Evolutionary conservation across 164 flowering plant species (phyloP).

Genomic region (Magnolia sinica): DNA sequence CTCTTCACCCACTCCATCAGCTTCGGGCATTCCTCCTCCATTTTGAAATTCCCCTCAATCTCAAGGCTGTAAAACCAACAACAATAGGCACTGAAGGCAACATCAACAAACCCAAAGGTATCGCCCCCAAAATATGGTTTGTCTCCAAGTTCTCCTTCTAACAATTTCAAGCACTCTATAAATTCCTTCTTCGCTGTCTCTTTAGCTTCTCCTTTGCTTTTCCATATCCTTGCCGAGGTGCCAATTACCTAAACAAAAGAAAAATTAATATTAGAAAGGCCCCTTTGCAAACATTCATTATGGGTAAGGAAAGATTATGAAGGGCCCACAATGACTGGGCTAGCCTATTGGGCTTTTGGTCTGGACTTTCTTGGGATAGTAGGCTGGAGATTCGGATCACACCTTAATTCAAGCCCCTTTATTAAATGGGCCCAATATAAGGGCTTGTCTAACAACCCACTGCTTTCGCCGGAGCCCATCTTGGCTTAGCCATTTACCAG

Average conservation of each 20-base stretch:
- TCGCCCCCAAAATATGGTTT: conserved; percentile 21
- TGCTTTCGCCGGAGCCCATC: no score
- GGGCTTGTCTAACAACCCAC: no score
- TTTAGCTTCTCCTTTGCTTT: conserved; percentile 10
- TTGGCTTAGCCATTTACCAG: no score
- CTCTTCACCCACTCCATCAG: conserved; percentile 6
- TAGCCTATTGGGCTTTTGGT: no score
- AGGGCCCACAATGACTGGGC: no score
- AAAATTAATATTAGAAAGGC: no score
- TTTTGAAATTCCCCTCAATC: conserved; percentile 9
- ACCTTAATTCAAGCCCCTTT: no score
- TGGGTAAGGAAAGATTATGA: no score
- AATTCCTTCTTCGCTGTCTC: conserved; percentile 14
- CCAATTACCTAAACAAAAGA: not conserved
- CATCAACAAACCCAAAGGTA: conserved; percentile 10
- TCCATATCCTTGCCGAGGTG: no score
- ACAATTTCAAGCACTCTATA: conserved; percentile 10
- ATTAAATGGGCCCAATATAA: no score
- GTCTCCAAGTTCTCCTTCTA: conserved; percentile 13
- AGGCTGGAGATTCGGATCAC: no score
- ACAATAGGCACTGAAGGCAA: conserved; percentile 2
- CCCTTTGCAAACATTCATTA: not conserved
- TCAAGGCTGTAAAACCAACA: conserved; percentile 11
- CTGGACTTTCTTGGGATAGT: no score
- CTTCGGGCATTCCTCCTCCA: conserved; percentile 10